These are phyloP conservation scores for Hypoxylon fuscum DNA, from an alignment of 495 filamentous ascomycete species.

Conservation along the genomic window DNA sequence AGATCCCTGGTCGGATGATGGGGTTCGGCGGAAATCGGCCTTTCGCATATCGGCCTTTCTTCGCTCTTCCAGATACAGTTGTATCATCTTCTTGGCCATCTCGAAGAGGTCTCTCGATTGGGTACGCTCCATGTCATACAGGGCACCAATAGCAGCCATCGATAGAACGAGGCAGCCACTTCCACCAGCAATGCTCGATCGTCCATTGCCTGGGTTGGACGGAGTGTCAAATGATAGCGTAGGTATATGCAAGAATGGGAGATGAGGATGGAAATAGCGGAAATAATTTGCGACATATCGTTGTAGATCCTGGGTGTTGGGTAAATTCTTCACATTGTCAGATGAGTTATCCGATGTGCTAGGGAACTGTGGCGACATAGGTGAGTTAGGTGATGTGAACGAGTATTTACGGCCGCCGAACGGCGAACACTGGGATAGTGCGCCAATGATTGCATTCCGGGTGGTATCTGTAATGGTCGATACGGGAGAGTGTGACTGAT, in stretches of 20 bases:
- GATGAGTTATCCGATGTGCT: conserved; percentile 59
- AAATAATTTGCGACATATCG: conserved; percentile 93
- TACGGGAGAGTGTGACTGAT: conserved; percentile 64
- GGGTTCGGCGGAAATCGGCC: conserved; percentile 71
- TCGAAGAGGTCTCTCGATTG: conserved; percentile 90
- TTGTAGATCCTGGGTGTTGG: conserved; percentile 90
- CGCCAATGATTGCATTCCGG: conserved; percentile 83
- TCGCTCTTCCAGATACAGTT: conserved; percentile 90
- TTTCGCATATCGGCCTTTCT: conserved; percentile 88
- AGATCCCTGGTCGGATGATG: conserved; percentile 56
- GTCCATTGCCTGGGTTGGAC: conserved; percentile 69
- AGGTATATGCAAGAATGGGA: conserved; percentile 92
- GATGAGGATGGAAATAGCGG: conserved; percentile 92
- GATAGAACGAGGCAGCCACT: conserved; percentile 91
- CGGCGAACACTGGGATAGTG: conserved; percentile 77
- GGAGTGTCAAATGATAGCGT: conserved; percentile 90
- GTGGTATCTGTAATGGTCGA: conserved; percentile 92
- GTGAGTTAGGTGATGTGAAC: conserved; percentile 71
- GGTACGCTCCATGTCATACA: conserved; percentile 87
- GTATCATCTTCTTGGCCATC: conserved; percentile 93
- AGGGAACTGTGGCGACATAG: conserved; percentile 64
- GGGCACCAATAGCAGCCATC: conserved; percentile 93
- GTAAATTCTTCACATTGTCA: conserved; percentile 66
- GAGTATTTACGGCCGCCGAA: conserved; percentile 83
- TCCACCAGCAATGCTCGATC: conserved; percentile 75